A percentile compares a stretch with the other conserved stretches of the same genome.
phyloP scores from a whole-genome alignment of 805 yeast species.

The Lipomyces kockii region DNA sequence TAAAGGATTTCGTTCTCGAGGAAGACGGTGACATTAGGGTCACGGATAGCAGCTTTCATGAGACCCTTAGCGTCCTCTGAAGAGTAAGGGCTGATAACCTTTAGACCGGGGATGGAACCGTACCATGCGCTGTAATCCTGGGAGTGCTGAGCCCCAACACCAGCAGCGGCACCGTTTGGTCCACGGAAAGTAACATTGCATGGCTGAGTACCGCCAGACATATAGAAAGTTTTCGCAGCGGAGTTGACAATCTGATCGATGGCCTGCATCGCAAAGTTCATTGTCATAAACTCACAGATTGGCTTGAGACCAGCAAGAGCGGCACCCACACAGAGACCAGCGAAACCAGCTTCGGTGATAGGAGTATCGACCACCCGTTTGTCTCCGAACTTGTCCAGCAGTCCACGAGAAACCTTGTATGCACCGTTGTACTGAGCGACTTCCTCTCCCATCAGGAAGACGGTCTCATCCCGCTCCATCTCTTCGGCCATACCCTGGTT shows the following conservation, averaged over 20 bases:
- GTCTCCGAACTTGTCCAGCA: constrained; percentile 93
- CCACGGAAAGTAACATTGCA: constrained; percentile 98
- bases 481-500: constrained; percentile 96
- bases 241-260: constrained; percentile 98
- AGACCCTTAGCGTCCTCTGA: constrained; percentile 97
- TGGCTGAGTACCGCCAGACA: constrained; percentile 99
- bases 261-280: constrained; percentile 99
- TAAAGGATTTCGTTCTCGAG: constrained; percentile 95
- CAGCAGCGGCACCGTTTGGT: constrained; percentile 99
- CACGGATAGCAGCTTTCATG: constrained; percentile 94
- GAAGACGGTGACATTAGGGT: constrained; percentile 96
- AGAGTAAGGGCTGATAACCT: constrained; percentile 93
- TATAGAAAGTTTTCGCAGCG: constrained; percentile 97
- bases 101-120: constrained; percentile 96
- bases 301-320: constrained; percentile 97
- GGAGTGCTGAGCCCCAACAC: constrained; percentile 99
- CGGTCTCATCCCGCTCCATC: constrained; percentile 91
- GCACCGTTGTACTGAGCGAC: constrained; percentile 99
- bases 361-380: constrained; percentile 95
- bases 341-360: constrained; percentile 98
- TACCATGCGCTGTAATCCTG: constrained; percentile 98
- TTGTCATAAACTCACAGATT: constrained; percentile 97
- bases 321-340: constrained; percentile 93
- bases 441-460: constrained; percentile 97
- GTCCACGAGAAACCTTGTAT: constrained; percentile 93